Conservation (phyloP, 352 stramenopile genomes). For the Phytophthora megakarya region DNA sequence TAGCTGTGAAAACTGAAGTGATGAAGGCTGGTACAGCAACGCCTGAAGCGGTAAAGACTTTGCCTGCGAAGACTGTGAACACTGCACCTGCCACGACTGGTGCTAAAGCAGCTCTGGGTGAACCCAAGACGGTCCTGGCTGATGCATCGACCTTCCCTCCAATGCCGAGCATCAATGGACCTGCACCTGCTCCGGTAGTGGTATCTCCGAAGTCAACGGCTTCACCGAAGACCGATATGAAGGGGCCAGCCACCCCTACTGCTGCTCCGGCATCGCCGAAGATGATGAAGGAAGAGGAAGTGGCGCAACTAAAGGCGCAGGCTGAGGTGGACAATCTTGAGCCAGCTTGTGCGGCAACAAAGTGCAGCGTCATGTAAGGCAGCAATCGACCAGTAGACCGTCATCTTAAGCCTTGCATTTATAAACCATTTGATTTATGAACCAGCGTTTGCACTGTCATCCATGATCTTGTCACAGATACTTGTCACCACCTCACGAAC, state of each 20-base stretch:
- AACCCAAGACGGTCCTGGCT: constrained; percentile 28
- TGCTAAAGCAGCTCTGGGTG: constrained; percentile 1
- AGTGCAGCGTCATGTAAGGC: constrained; percentile 65
- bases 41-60: not conserved
- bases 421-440: constrained; percentile 37
- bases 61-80: constrained; percentile 2
- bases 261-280: constrained; percentile 18
- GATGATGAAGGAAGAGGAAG: constrained; percentile 33
- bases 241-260: constrained; percentile 2
- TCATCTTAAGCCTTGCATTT: constrained; percentile 17
- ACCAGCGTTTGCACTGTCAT: constrained; percentile 8
- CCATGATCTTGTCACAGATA: constrained; percentile 20
- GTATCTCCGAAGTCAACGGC: constrained; percentile 19
- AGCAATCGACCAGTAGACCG: constrained; percentile 5
- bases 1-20: not conserved
- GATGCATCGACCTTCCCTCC: constrained; percentile 34
- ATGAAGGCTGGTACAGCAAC: not conserved
- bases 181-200: constrained; percentile 22
- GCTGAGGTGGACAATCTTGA: constrained; percentile 44
- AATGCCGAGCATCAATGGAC: constrained; percentile 22
- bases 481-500: constrained; percentile 6
- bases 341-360: constrained; percentile 42
- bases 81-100: not conserved
- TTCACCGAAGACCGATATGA: constrained; percentile 7
- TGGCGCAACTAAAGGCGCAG: constrained; percentile 38